phyloP scores from a whole-genome alignment of 148 eudicot genomes.

The Hydrangea macrophylla region DNA sequence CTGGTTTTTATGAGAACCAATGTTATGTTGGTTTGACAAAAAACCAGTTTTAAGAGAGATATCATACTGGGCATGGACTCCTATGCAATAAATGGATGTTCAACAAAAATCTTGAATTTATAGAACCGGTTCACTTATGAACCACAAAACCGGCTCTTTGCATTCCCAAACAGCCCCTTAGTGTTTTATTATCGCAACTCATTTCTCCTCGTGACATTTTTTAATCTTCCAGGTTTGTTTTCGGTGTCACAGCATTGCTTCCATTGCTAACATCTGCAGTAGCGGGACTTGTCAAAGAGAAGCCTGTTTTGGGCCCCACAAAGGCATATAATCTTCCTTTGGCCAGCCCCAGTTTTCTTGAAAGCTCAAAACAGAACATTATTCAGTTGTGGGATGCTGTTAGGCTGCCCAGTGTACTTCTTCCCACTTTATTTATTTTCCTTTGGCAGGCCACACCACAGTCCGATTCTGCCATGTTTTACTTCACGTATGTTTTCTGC shows the following conservation, averaged over 20 bases:
- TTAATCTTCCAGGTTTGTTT: conserved; percentile 77
- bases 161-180: no score
- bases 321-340: conserved; percentile 36
- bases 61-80: no score
- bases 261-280: conserved; percentile 94
- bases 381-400: conserved; percentile 73
- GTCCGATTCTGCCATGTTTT: conserved; percentile 96
- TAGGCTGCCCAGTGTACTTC: conserved; percentile 82
- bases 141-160: no score
- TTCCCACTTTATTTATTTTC: conserved; percentile 90
- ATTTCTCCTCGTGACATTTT: neutral
- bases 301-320: conserved; percentile 43
- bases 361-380: conserved; percentile 54
- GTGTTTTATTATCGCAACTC: neutral
- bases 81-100: no score
- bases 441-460: conserved; percentile 99
- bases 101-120: no score
- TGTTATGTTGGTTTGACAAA: no score
- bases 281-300: conserved; percentile 85
- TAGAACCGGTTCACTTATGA: no score
- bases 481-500: conserved; percentile 61
- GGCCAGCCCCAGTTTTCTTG: conserved; percentile 34
- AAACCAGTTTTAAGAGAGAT: no score
- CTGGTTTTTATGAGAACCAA: no score
- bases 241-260: conserved; percentile 92